A percentile compares a stretch with the other conserved stretches of the same genome.
Conservation (phyloP, 306 rosid species). For the Crotalaria pallida region DNA sequence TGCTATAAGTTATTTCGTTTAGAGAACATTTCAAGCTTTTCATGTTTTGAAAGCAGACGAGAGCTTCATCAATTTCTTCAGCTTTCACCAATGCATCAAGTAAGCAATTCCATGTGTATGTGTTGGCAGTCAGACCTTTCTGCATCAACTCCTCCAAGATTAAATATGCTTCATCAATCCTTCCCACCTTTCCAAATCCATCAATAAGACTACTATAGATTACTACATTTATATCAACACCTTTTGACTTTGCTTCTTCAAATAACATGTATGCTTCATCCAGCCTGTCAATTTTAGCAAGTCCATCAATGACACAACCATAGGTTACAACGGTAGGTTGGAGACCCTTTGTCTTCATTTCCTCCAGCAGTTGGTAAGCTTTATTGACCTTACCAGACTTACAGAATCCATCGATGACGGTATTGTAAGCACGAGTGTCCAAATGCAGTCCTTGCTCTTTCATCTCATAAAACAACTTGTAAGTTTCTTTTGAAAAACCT, state of each 20-base stretch:
- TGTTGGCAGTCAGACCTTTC: slow-evolving; percentile 70
- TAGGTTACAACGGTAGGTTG: slow-evolving; percentile 83
- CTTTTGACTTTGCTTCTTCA: slow-evolving; percentile 87
- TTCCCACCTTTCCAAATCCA: slow-evolving; percentile 95
- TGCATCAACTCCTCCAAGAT: slow-evolving; percentile 93
- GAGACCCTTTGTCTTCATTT: slow-evolving; percentile 81
- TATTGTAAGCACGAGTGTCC: slow-evolving; percentile 80
- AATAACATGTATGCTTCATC: slow-evolving; percentile 96
- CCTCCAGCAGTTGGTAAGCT: slow-evolving; percentile 89
- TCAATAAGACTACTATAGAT: slow-evolving; percentile 83
- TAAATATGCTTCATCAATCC: slow-evolving; percentile 89
- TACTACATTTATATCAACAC: slow-evolving; percentile 63
- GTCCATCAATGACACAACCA: slow-evolving; percentile 89
- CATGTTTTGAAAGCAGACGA: slow-evolving; percentile 82
- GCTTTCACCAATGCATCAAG: slow-evolving; percentile 89
- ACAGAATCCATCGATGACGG: slow-evolving; percentile 83
- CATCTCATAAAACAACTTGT: slow-evolving; percentile 67
- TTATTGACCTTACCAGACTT: slow-evolving; percentile 84
- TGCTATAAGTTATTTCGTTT: slow-evolving; percentile 70
- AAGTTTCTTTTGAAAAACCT: slow-evolving; percentile 78
- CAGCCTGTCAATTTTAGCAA: slow-evolving; percentile 86
- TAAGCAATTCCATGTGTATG: slow-evolving; percentile 88
- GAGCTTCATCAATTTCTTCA: slow-evolving; percentile 86
- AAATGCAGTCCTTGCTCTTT: slow-evolving; percentile 78
- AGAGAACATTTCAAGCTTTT: slow-evolving; percentile 72